A percentile compares a stretch with the other conserved stretches of the same genome.
Conservation (phyloP, 768 basidiomycete genomes). For the Mycena alexandri region DNA sequence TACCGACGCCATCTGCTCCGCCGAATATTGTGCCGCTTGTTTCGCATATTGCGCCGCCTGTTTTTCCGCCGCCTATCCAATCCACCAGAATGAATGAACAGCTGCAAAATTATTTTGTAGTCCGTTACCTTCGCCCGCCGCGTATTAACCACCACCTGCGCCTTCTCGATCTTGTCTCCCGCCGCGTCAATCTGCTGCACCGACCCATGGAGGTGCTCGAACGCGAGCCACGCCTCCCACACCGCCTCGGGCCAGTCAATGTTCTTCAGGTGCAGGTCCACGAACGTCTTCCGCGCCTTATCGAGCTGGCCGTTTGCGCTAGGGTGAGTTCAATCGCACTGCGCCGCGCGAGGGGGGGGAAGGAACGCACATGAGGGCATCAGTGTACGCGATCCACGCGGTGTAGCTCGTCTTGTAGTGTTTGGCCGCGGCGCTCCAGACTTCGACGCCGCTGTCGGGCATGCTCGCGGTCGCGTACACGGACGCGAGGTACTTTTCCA, state of each 20-base stretch:
- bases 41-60: constrained; percentile 48
- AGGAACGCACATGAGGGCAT: constrained; percentile 73
- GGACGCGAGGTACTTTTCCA: constrained; percentile 87
- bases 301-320: constrained; percentile 69
- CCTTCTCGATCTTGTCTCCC: constrained; percentile 74
- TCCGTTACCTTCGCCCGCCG: constrained; percentile 77
- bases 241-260: constrained; percentile 97
- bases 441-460: constrained; percentile 65
- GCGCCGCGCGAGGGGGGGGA: constrained; percentile 17
- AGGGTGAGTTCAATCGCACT: constrained; percentile 25
- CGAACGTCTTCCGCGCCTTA: constrained; percentile 75
- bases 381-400: constrained; percentile 82
- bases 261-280: constrained; percentile 74
- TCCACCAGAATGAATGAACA: constrained; percentile 11
- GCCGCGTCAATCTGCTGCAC: constrained; percentile 74
- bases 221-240: constrained; percentile 91
- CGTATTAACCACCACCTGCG: constrained; percentile 70
- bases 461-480: constrained; percentile 65
- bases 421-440: constrained; percentile 78
- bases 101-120: background rate
- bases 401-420: constrained; percentile 79
- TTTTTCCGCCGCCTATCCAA: constrained; percentile 76
- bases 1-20: constrained; percentile 58
- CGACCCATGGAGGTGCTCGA: constrained; percentile 87
- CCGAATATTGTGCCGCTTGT: constrained; percentile 50